Conservation (phyloP, 1,284 basidiomycete species). For the Leccinum laetum region DNA sequence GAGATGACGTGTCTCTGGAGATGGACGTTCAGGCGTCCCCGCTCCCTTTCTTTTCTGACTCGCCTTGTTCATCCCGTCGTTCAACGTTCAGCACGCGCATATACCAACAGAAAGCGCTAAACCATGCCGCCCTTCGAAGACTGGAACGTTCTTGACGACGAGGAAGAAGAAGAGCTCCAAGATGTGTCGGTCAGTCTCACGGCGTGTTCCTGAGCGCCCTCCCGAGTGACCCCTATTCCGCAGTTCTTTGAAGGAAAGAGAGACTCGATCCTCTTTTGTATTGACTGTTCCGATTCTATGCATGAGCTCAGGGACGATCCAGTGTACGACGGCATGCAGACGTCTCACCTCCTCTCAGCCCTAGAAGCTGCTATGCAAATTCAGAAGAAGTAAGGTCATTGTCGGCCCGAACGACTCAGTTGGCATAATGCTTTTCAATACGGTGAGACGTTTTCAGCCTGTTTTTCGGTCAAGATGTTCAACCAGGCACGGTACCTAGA, state of each 20-base stretch:
- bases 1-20: no score
- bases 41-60: conserved; percentile 4
- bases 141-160: conserved; percentile 74
- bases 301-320: conserved; percentile 67
- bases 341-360: conserved; percentile 66
- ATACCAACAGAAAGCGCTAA: neutral
- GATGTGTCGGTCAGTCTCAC: conserved; percentile 51
- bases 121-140: conserved; percentile 64
- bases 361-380: conserved; percentile 84
- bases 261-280: conserved; percentile 90
- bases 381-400: conserved; percentile 85
- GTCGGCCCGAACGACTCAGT: conserved; percentile 86
- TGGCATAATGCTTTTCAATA: conserved; percentile 92
- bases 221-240: conserved; percentile 18
- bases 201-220: neutral
- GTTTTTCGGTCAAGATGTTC: conserved; percentile 1
- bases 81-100: neutral
- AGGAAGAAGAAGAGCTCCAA: conserved; percentile 78
- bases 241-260: conserved; percentile 74
- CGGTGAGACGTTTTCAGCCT: conserved; percentile 51
- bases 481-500: conserved; percentile 38
- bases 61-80: neutral
- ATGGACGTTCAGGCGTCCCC: no score
- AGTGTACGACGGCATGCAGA: conserved; percentile 58
- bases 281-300: conserved; percentile 93